Conservation (phyloP, 192 early-diverging fungal genomes). For the Kappamyces sp. region DNA sequence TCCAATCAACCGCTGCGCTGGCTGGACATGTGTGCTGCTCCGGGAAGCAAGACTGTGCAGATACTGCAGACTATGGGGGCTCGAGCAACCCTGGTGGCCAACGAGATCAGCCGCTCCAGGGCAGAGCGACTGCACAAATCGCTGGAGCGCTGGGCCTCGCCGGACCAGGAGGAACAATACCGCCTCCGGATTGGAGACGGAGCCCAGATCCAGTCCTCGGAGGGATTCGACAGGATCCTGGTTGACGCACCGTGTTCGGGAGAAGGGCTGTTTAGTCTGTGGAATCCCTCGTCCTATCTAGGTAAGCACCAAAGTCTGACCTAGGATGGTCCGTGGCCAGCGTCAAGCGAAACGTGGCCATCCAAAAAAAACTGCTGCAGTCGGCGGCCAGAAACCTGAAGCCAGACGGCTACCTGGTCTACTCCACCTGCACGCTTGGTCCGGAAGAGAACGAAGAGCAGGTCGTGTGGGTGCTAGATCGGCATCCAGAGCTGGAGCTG, state of each 20-base stretch:
- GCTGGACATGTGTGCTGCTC: slow-evolving; percentile 90
- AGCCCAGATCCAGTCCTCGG: background rate
- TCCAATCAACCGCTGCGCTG: slow-evolving; percentile 39
- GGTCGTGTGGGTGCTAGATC: slow-evolving; percentile 76
- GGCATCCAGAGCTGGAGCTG: slow-evolving; percentile 76
- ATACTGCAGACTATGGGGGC: slow-evolving; percentile 1
- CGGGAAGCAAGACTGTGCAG: slow-evolving; percentile 88
- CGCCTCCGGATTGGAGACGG: background rate
- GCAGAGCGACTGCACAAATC: background rate
- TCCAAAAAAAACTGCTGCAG: slow-evolving; percentile 72
- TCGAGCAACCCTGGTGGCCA: slow-evolving; percentile 7
- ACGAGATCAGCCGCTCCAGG: slow-evolving; percentile 15
- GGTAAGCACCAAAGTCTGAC: slow-evolving; percentile 39
- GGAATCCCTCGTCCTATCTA: slow-evolving; percentile 3
- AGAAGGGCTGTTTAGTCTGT: slow-evolving; percentile 69
- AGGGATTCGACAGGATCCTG: slow-evolving; percentile 75
- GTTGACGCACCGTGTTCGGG: slow-evolving; percentile 94
- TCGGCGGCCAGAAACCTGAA: slow-evolving; percentile 75
- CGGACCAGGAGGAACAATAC: background rate
- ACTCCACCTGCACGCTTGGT: slow-evolving; percentile 89
- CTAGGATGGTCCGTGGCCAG: slow-evolving; percentile 63
- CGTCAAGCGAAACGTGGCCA: slow-evolving; percentile 75
- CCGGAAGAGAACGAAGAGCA: slow-evolving; percentile 88
- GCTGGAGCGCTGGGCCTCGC: slow-evolving; percentile 4
- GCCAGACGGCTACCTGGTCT: slow-evolving; percentile 83